Base-by-base conservation (phyloP, 176 grass and related monocot species). In the Themeda triandra region DNA sequence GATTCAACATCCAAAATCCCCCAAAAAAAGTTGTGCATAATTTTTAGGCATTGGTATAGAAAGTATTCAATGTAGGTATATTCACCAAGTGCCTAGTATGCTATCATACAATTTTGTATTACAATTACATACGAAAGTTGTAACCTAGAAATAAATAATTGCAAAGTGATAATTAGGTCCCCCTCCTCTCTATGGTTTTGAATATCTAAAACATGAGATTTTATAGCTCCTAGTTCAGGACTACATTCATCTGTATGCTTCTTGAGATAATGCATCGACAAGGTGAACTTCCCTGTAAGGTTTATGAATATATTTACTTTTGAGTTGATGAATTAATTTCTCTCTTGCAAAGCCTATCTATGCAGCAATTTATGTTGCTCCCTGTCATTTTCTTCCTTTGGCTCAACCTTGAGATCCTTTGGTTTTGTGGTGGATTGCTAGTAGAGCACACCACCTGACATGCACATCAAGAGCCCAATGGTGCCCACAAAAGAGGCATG, bases 381-480 rank as follows among this genome's bases (percentile, higher is more conserved):
- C 69, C 90, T 82, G 30, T 95, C 92, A 5, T 73, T 78, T 13
- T 92, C 85, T 79, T 82, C 87, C 70, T 83, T 87, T 0, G 33
- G 42, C 76, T 95, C 82, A 72, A 80, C 80, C 87, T 90, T 90
- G 1, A 79, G 82, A 13, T 69, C 64, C 82, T 90, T 95, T 3
- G 88, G 80, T 59, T 92, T 92, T 68, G 86, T 82, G 35, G 90
- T 89, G 63, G 93, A 95, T 63, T 95, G 93, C 74, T 91, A 88
- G 60, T 95, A 95, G 19, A 92, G 76, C 66, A 95, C 67, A 12
- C 90, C 93, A 69, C 93, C 93, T 31, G 74, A 90, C 86, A 95
- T 90, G 81, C 93, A 91, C 82, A 88, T 87, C 82, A 95, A 82
- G 23, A 95, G 88, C 13, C 88, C 93, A 79, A 92, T 75, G 44